Conservation (phyloP, 2,329 filamentous ascomycete genomes). For the Fusarium burgessii region DNA sequence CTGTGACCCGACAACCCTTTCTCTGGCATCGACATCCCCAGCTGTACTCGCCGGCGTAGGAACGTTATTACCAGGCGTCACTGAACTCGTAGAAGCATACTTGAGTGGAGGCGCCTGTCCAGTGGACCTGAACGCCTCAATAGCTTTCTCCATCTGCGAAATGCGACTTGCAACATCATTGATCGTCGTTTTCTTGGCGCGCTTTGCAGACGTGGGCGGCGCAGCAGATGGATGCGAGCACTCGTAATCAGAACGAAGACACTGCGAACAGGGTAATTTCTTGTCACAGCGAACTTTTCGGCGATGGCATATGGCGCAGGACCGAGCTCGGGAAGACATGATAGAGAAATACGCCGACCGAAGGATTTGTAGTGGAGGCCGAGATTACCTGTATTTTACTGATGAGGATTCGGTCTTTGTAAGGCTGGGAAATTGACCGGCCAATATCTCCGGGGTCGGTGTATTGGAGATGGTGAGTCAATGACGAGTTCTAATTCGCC, state of each 20-base stretch:
- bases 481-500: not conserved
- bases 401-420: slow-evolving; percentile 8
- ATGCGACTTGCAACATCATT: slow-evolving; percentile 53
- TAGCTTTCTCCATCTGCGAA: slow-evolving; percentile 50
- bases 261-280: slow-evolving; percentile 76
- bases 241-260: slow-evolving; percentile 59
- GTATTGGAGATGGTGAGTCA: slow-evolving; percentile 1
- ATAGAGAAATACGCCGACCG: not conserved
- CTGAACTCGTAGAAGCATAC: not conserved
- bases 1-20: not conserved
- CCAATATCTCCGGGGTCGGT: slow-evolving; percentile 2
- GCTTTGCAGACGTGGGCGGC: slow-evolving; percentile 42
- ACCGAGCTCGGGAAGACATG: slow-evolving; percentile 39
- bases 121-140: slow-evolving; percentile 29
- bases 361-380: not conserved
- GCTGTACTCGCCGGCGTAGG: not conserved
- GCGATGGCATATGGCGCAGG: slow-evolving; percentile 58
- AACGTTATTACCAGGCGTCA: not conserved
- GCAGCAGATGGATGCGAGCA: slow-evolving; percentile 49
- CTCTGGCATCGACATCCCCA: too few species aligned
- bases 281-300: slow-evolving; percentile 81
- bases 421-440: not conserved
- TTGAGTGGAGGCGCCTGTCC: not conserved
- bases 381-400: not conserved
- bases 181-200: slow-evolving; percentile 47